Evolutionary conservation across 192 early-diverging fungal species (phyloP), one percentile per base, ranked within the genome.

Genomic region (Entomortierella beljakovae): DNA sequence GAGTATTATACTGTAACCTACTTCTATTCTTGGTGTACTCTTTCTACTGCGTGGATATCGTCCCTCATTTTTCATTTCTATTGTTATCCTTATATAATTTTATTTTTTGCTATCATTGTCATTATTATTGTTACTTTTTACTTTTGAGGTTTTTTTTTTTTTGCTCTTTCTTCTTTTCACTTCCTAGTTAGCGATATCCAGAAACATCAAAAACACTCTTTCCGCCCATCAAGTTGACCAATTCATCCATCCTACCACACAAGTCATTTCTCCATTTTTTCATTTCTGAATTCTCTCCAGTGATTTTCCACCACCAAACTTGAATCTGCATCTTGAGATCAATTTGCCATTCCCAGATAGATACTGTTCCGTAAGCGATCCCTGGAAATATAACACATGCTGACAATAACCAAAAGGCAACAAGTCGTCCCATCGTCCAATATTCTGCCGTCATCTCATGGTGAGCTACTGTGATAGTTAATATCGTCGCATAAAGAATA

Each of bases 301-400:
- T 64, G 15, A 79, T 13, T 50, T 61, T 79, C 75, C 67, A 79
- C 75, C 75, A 79, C 75, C 75, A 79, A 18, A 79, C 67, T 23
- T 64, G 50, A 25, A 79, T 64, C 49, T 79, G 67, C 61, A 69
- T 68, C 62, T 79, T 79, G 28, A 79, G 51, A 49, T 69, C 67
- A 50, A 79, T 64, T 34, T 79, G 75, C 75, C 75, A 79, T 46
- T 79, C 75, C 75, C 75, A 79, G 16, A 79, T 50, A 66, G 67
- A 79, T 0, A 79, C 75, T 1, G 75, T 79, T 0, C 67, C 46
- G 25, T 64, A 79, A 2, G 75, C 75, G 1, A 65, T 55, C 29
- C 61, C 65, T 1, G 75, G 68, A 46, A 79, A 54, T 11, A 60
- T 35, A 15, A 79, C 61, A 42, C 64, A 65, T 13, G 75, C 64